These are phyloP conservation scores for Calonectria naviculata DNA, from an alignment of 2,329 filamentous ascomycete genomes.

Conservation along the genomic window DNA sequence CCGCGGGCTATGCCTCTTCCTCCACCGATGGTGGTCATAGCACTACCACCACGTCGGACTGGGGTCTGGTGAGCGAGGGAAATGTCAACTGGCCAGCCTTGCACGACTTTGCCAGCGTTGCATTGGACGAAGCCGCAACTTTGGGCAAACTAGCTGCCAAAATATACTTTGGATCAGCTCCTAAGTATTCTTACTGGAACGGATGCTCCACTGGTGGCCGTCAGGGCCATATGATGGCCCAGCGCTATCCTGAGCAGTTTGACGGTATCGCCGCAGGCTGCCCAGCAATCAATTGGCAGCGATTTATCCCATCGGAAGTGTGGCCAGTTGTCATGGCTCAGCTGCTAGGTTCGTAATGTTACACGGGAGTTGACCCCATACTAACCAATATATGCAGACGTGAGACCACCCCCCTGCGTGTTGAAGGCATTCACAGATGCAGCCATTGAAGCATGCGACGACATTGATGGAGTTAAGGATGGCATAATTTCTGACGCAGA, in stretches of 20 bases:
- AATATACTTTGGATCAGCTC: constrained; percentile 50
- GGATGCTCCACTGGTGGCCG: constrained; percentile 67
- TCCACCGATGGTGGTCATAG: constrained; percentile 27
- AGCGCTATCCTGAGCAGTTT: constrained; percentile 63
- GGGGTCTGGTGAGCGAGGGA: constrained; percentile 30
- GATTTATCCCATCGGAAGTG: constrained; percentile 22
- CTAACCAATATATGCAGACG: background rate
- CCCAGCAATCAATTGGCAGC: constrained; percentile 55
- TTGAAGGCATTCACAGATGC: constrained; percentile 46
- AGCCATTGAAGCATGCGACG: constrained; percentile 48
- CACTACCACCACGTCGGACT: background rate
- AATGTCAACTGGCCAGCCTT: constrained; percentile 39
- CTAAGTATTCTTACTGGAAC: constrained; percentile 59
- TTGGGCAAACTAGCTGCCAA: constrained; percentile 54
- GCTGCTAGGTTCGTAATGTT: background rate
- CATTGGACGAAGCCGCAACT: constrained; percentile 48
- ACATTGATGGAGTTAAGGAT: constrained; percentile 36
- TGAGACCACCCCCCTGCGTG: constrained; percentile 47
- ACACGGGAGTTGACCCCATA: accelerated
- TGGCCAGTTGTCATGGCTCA: constrained; percentile 41
- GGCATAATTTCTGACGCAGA: constrained; percentile 32
- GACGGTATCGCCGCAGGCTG: constrained; percentile 63
- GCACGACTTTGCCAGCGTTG: constrained; percentile 40
- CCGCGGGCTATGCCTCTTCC: constrained; percentile 12
- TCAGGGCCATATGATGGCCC: constrained; percentile 64